Percentiles rank a stretch among this genome's conserved stretches.
phyloP scores from a whole-genome alignment of 768 basidiomycete genomes.

The Tephrocybe sp. region DNA sequence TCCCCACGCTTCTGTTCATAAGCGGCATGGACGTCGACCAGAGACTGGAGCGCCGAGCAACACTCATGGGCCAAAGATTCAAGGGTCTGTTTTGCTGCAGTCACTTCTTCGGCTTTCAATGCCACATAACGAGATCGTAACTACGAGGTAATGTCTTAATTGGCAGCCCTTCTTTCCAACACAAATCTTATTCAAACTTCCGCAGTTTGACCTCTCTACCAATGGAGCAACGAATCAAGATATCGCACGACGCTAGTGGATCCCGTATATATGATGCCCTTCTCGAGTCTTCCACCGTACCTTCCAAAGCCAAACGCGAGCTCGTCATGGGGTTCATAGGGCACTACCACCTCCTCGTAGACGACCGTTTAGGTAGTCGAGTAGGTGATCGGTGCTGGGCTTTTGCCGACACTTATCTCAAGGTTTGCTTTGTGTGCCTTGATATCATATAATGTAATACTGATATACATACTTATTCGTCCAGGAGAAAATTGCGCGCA shows the following conservation, averaged over 20 bases:
- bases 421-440: conserved; percentile 43
- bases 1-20: not conserved
- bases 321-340: conserved; percentile 77
- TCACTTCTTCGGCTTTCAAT: conserved; percentile 68
- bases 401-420: conserved; percentile 88
- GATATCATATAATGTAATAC: not conserved
- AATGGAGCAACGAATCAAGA: conserved; percentile 52
- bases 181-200: not conserved
- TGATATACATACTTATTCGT: not conserved
- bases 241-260: conserved; percentile 54
- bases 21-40: conserved; percentile 15
- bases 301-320: conserved; percentile 61
- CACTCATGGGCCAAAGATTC: conserved; percentile 64
- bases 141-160: conserved; percentile 56
- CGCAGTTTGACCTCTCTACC: conserved; percentile 57
- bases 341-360: conserved; percentile 75
- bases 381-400: conserved; percentile 92
- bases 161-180: conserved; percentile 1
- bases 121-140: conserved; percentile 64
- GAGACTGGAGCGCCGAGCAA: conserved; percentile 20
- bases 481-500: conserved; percentile 90
- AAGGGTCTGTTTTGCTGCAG: conserved; percentile 86
- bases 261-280: conserved; percentile 81
- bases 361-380: conserved; percentile 88
- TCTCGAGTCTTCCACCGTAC: conserved; percentile 65